phyloP scores from a whole-genome alignment of 2,329 filamentous ascomycete genomes.

The Paecilomyces niveus region DNA sequence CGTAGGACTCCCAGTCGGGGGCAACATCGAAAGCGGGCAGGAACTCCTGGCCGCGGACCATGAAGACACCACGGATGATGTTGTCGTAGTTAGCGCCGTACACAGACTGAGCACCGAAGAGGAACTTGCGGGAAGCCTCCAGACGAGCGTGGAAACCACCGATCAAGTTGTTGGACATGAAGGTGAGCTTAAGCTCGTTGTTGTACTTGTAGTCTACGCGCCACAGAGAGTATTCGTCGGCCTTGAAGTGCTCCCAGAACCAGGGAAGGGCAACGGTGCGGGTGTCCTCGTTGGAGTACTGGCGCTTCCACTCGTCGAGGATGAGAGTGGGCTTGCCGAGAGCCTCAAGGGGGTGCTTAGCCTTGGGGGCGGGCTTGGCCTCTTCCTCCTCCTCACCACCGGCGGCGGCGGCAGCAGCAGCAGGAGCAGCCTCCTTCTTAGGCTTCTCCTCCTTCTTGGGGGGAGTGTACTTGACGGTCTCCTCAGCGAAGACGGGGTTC shows the following conservation, averaged over 20 bases:
- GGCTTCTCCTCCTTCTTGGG: conserved; percentile 62
- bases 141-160: conserved; percentile 96
- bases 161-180: conserved; percentile 99
- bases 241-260: conserved; percentile 97
- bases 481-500: conserved; percentile 72
- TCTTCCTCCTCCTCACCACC: conserved; percentile 48
- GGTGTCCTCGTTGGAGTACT: conserved; percentile 95
- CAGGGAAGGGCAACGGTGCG: conserved; percentile 76
- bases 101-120: conserved; percentile 86
- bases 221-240: conserved; percentile 95
- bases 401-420: conserved; percentile 49
- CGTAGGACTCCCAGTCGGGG: conserved; percentile 94
- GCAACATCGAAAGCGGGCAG: conserved; percentile 88
- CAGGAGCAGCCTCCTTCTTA: conserved; percentile 66
- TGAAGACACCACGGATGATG: conserved; percentile 85
- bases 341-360: conserved; percentile 91
- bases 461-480: conserved; percentile 64
- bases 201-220: conserved; percentile 98
- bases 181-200: conserved; percentile 89
- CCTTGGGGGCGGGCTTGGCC: conserved; percentile 68
- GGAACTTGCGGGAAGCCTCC: conserved; percentile 94
- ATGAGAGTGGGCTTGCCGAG: conserved; percentile 73
- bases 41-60: conserved; percentile 87
- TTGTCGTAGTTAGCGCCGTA: conserved; percentile 86
- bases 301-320: conserved; percentile 97